Conservation (phyloP, 2,329 filamentous ascomycete species). For the Monilinia laxa region DNA sequence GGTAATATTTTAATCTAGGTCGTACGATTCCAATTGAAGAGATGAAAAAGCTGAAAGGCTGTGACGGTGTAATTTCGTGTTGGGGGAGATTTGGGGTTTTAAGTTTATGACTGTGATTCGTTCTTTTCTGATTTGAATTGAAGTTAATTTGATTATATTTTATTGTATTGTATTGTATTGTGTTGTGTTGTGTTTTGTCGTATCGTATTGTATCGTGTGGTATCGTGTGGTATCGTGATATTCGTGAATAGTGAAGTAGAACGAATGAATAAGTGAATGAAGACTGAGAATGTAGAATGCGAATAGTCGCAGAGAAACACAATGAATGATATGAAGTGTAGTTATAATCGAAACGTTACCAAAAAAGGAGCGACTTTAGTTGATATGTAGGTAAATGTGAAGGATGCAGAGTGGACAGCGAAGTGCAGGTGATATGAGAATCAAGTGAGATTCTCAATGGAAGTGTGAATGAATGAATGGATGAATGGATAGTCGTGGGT, state of each 20-base stretch:
- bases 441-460: not conserved
- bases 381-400: not conserved
- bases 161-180: not conserved
- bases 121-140: not conserved
- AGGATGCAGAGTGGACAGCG: not conserved
- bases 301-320: not conserved
- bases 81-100: not conserved
- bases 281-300: not conserved
- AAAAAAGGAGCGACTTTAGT: slow-evolving; percentile 16
- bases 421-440: not conserved
- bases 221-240: not conserved
- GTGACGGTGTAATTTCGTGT: not conserved
- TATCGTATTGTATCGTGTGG: no score
- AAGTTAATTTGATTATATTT: not conserved
- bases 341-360: not conserved
- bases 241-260: not conserved
- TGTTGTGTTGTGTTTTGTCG: no score
- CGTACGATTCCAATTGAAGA: not conserved
- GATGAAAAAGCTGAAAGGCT: no score
- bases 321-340: not conserved
- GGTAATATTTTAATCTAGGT: not conserved
- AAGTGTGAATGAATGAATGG: not conserved
- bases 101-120: slow-evolving; percentile 5
- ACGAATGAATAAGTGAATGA: not conserved
- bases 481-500: not conserved